Evolutionary conservation across 2,329 filamentous ascomycete genomes (phyloP), one percentile per base, ranked within the genome.

Genomic region (Nemania sp.): DNA sequence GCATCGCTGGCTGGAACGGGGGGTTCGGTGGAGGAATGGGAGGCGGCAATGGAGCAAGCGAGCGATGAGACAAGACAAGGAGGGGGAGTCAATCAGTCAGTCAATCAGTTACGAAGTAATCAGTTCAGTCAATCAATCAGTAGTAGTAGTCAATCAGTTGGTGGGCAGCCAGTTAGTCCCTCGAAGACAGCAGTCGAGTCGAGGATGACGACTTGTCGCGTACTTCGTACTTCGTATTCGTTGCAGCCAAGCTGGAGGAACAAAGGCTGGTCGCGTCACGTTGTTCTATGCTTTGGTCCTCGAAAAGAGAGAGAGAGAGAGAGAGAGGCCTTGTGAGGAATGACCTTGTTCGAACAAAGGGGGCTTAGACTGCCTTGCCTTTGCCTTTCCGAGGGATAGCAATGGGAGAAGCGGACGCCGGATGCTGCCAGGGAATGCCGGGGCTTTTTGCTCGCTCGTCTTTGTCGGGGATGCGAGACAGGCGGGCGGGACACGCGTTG

Each of bases 191-290:
- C 42, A 42, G 29, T 40, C 50, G 25, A 29, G 25, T 29, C 25
- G 25, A 29, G 25, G 25, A 29, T 29, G 25, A 29, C 25, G 25
- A 29, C 25, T 29, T 29, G 25, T 29, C 25, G 25, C 25, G 25
- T 29, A 29, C 7, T 29, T 29, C 4, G n/a, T n/a, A n/a, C n/a
- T n/a, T n/a, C n/a, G n/a, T n/a, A n/a, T n/a, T n/a, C n/a, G n/a
- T n/a, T 52, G 48, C 46, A 29, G 62, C 45, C 53, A 29, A 49
- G 20, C 32, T 39, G 53, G 40, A 40, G 12, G 5, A n/a, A n/a
- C n/a, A n/a, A 37, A 25, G 37, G 46, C 55, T 3, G 56, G 57
- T 62, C 62, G 62, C 62, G 62, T 65, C 60, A 42, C 60, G 40
- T 25, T 54, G 15, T 17, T 29, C 4, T 29, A 29, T 29, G n/a